Base-by-base conservation (phyloP, 805 yeast species). In the Debaryomyces tyrocola region DNA sequence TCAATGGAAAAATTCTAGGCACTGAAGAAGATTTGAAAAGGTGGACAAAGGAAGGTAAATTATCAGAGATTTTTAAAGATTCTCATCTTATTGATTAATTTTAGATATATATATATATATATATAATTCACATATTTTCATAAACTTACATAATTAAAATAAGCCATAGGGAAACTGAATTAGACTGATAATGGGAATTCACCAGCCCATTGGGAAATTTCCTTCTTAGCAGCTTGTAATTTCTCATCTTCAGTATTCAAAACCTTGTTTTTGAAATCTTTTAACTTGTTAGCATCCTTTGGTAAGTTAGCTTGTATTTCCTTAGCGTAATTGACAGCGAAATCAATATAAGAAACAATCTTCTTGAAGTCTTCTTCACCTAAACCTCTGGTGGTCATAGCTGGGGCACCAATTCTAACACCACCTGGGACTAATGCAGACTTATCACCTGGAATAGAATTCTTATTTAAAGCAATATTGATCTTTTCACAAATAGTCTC, bases 361-460 rank as follows among this genome's bases (percentile, higher is more conserved):
- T 79, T 78, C 52, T 76, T 83, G 63, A 92, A 92, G 60, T 92
- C 98, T 46, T 73, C 78, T 51, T 77, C 79, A 44, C 81, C 81
- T 63, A 92, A 85, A 40, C 97, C 97, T 75, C 99, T 85, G 44
- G 97, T 90, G 46, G 97, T 86, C 98, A 92, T 92, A 40, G 98
- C 98, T 48, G 99, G 99, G 14, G 98, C 88, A 59, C 99, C 99
- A 51, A 92, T 86, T 77, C 99, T 87, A 55, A 92, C 76, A 59
- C 99, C 99, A 51, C 95, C 89, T 62, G 99, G 99, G 66, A 88
- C 90, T 50, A 92, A 78, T 29, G 99, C 99, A 38, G 96, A 88
- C 70, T 83, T 86, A 72, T 92, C 99, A 60, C 96, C 96, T 50
- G 97, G 97, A 55, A 92, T 87, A 42, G 98, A 86, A 79, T 92